These are phyloP conservation scores for Psilocybe azurescens DNA, from an alignment of 768 basidiomycete genomes.

Conservation along the genomic window DNA sequence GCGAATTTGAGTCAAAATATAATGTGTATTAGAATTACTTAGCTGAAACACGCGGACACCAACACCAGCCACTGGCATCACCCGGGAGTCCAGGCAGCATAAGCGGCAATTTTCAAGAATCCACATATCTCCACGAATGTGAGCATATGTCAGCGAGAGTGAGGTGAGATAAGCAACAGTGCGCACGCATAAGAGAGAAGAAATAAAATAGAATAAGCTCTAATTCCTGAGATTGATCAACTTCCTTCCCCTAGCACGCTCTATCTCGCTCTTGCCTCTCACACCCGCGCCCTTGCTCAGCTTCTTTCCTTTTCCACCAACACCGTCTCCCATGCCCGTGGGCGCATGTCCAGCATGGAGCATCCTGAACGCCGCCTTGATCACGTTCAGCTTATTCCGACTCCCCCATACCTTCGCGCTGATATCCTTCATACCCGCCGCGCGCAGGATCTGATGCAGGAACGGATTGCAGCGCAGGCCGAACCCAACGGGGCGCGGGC, in stretches of 20 bases:
- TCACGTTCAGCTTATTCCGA: slow-evolving; percentile 82
- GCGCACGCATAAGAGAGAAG: not conserved
- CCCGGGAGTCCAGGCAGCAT: too few relatives aligned
- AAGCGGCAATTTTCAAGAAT: too few relatives aligned
- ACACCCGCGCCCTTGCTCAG: slow-evolving; percentile 83
- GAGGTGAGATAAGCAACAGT: not conserved
- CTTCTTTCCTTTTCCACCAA: slow-evolving; percentile 75
- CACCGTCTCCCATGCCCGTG: slow-evolving; percentile 80
- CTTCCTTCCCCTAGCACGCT: slow-evolving; percentile 84
- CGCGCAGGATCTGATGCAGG: slow-evolving; percentile 88
- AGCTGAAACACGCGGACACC: too few relatives aligned
- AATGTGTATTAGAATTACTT: too few relatives aligned
- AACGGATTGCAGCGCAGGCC: slow-evolving; percentile 90
- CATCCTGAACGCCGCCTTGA: slow-evolving; percentile 85
- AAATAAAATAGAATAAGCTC: not conserved
- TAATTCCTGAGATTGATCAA: slow-evolving; percentile 69
- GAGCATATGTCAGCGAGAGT: too few relatives aligned
- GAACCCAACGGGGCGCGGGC: slow-evolving; percentile 88
- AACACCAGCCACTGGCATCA: too few relatives aligned
- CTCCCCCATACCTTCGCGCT: slow-evolving; percentile 96
- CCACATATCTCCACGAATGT: too few relatives aligned
- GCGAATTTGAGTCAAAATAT: too few relatives aligned
- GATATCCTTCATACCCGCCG: slow-evolving; percentile 94
- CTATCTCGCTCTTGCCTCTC: slow-evolving; percentile 67
- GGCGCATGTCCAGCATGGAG: slow-evolving; percentile 87